Base-by-base conservation (phyloP, 257 asterid species). In the Plantago major region DNA sequence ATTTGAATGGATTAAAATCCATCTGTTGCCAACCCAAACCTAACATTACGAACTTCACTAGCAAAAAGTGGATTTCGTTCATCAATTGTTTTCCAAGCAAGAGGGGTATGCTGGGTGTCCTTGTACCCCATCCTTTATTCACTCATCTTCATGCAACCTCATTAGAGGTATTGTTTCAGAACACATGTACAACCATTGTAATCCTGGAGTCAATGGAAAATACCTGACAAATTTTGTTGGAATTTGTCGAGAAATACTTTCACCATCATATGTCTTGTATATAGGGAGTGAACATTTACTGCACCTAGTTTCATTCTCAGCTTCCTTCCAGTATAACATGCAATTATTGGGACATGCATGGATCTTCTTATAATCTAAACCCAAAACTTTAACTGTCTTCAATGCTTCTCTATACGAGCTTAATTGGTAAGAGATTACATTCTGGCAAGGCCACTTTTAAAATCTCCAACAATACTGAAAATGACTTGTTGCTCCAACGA, bases 1-100 rank as follows among this genome's bases (percentile, higher is more conserved):
- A 58, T 4, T 50, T 64, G 19, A 71, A 71, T 2, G 46, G 67
- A 46, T 49, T 65, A 45, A n/a, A 64, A 65, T 9, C 76, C 65
- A 54, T 65, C 47, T 0, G 50, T 30, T 3, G 60, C 68, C 13
- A 71, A 60, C 1, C 64, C 68, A 3, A 71, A 1, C 9, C 72
- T 55, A 15, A 71, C 68, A 66, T 66, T 71, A 0, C 68, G 63
- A 16, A 5, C 38, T 7, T 53, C 58, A 1, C 11, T 22, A 11
- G 42, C 38, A 53, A 53, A 53, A 1, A 7, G 2, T 4, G 5
- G 16, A 22, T 53, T 26, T 22, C 10, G 33, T 1, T 53, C 15
- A 30, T 55, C 56, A n/a, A 63, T 64, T 0, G 15, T 7, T 33
- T 42, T 62, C 64, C 78, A 57, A 7, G 62, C 65, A 11, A 7